Conservation (phyloP, 129 eudicot species). For the sunflower (Helianthus annuus) region HanXRQr2.0-SUNRISE NC_035438.2:65111961-65112460, state of each 20-base stretch:
- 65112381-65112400: background rate
- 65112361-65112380: conserved; percentile 10
- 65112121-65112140: conserved; percentile 29
- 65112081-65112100: conserved; percentile 31
- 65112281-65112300: conserved; percentile 34
- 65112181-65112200: conserved; percentile 40
- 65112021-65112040: conserved; percentile 41
- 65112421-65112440: background rate
- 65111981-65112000: too few species aligned
- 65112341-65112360: conserved; percentile 1
- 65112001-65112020: background rate
- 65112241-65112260: conserved; percentile 32
- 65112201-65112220: conserved; percentile 30
- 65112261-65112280: conserved; percentile 18
- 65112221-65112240: conserved; percentile 13
- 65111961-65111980: too few species aligned
- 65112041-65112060: conserved; percentile 48
- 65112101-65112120: conserved; percentile 21
- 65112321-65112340: conserved; percentile 20
- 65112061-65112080: conserved; percentile 43
- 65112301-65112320: conserved; percentile 36
- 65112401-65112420: background rate
- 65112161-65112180: conserved; percentile 34
- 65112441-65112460: background rate
- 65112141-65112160: conserved; percentile 43